Conservation (phyloP, 2,329 filamentous ascomycete species). For the Aspergillus niger region DNA sequence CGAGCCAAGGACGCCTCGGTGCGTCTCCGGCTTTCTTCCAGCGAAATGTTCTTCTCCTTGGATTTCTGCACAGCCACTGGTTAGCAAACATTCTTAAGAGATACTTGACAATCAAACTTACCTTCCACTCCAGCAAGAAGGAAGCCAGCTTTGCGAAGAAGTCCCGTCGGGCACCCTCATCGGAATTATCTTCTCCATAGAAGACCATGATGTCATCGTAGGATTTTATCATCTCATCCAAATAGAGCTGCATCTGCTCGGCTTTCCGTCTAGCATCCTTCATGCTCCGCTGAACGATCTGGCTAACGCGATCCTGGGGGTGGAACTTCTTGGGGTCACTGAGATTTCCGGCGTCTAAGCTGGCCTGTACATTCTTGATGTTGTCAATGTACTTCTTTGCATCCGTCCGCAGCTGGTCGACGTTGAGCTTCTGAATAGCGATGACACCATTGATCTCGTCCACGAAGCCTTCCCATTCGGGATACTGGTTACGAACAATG, state of each 20-base stretch:
- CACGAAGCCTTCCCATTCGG: conserved; percentile 87
- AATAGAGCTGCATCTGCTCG: conserved; percentile 89
- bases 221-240: conserved; percentile 87
- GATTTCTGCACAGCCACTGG: conserved; percentile 63
- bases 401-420: conserved; percentile 85
- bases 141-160: conserved; percentile 93
- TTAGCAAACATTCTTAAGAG: conserved; percentile 11
- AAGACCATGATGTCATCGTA: conserved; percentile 96
- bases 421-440: conserved; percentile 83
- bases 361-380: conserved; percentile 89
- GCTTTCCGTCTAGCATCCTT: conserved; percentile 95
- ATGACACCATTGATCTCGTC: conserved; percentile 82
- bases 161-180: conserved; percentile 89
- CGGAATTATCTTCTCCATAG: conserved; percentile 89
- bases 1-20: conserved; percentile 93
- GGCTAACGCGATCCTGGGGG: conserved; percentile 89
- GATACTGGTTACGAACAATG: conserved; percentile 93
- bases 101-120: conserved; percentile 38
- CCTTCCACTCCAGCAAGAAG: conserved; percentile 91
- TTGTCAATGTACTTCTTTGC: conserved; percentile 93
- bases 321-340: conserved; percentile 98
- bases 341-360: conserved; percentile 88
- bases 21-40: conserved; percentile 79
- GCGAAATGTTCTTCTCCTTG: conserved; percentile 80
- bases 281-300: conserved; percentile 90